Percentiles rank a stretch among this genome's conserved stretches.
phyloP scores from a whole-genome alignment of 2,329 filamentous ascomycete species.

The Calonectria multiphialidica region DNA sequence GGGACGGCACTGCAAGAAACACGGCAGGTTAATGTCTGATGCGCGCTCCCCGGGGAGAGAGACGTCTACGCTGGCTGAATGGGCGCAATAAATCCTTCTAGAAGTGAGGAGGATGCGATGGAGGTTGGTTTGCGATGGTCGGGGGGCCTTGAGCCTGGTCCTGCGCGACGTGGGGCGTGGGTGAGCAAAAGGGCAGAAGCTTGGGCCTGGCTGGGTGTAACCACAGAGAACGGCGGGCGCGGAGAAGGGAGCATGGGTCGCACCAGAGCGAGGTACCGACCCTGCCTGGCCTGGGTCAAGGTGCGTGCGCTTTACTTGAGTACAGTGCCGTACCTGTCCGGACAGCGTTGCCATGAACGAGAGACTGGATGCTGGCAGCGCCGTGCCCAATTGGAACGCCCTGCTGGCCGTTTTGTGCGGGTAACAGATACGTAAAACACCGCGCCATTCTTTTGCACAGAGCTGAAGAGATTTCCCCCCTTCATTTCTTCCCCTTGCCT shows the following conservation, averaged over 20 bases:
- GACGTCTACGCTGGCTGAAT: slow-evolving; percentile 6
- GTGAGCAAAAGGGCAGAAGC: slow-evolving; percentile 32
- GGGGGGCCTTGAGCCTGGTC: not conserved
- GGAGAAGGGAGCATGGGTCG: slow-evolving; percentile 9
- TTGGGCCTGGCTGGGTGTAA: slow-evolving; percentile 39
- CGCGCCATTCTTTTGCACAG: not conserved
- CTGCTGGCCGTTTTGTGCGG: not conserved
- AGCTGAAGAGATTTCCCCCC: not conserved
- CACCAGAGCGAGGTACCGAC: slow-evolving; percentile 13
- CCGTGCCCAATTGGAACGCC: slow-evolving; percentile 29
- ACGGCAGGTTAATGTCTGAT: not conserved
- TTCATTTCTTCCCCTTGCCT: not conserved
- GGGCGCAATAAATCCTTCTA: slow-evolving; percentile 36
- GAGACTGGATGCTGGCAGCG: slow-evolving; percentile 1
- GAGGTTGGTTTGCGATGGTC: slow-evolving; percentile 26
- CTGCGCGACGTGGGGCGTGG: slow-evolving; percentile 35
- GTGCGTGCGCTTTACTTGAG: not conserved
- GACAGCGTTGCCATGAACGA: not conserved
- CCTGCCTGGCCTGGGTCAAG: not conserved
- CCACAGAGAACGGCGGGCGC: slow-evolving; percentile 26
- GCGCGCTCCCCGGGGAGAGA: not conserved
- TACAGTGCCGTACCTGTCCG: not conserved
- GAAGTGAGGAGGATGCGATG: slow-evolving; percentile 26
- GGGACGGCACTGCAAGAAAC: slow-evolving; percentile 19
- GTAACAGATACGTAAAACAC: not conserved